These are phyloP conservation scores for Dionaea muscipula DNA, from an alignment of 179 eudicot species.

Conservation along the genomic window DNA sequence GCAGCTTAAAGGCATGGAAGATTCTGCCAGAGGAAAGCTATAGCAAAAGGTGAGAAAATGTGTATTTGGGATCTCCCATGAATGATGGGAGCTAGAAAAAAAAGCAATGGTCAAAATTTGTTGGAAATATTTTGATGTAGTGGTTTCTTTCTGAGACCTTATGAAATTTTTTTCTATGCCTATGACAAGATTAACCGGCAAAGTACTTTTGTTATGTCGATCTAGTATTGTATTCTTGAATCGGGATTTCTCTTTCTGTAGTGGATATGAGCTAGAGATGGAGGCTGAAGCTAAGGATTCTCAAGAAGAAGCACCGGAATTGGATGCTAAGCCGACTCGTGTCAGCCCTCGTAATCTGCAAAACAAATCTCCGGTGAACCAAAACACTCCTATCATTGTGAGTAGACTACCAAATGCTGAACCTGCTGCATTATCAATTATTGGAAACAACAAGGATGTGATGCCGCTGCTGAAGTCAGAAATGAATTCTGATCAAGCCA, in stretches of 20 bases:
- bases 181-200: too few relatives aligned
- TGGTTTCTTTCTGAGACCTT: too few relatives aligned
- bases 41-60: conserved; percentile 37
- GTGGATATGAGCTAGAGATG: conserved; percentile 73
- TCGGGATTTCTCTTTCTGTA: conserved; percentile 12
- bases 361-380: conserved; percentile 14
- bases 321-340: conserved; percentile 12
- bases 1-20: conserved; percentile 78
- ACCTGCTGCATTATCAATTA: neutral
- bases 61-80: too few relatives aligned
- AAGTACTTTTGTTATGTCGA: neutral
- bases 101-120: too few relatives aligned
- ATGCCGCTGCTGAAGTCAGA: conserved; percentile 18
- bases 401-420: conserved; percentile 17
- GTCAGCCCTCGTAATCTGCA: conserved; percentile 15
- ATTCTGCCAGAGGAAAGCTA: conserved; percentile 67
- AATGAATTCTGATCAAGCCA: conserved; percentile 9
- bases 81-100: too few relatives aligned
- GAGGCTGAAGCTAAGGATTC: conserved; percentile 81
- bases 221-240: neutral
- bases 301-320: conserved; percentile 50
- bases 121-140: too few relatives aligned
- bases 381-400: conserved; percentile 17
- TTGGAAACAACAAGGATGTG: conserved; percentile 9
- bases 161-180: too few relatives aligned